Base-by-base conservation (phyloP, 257 asterid genomes). In the Ligustrum vulgare region DNA sequence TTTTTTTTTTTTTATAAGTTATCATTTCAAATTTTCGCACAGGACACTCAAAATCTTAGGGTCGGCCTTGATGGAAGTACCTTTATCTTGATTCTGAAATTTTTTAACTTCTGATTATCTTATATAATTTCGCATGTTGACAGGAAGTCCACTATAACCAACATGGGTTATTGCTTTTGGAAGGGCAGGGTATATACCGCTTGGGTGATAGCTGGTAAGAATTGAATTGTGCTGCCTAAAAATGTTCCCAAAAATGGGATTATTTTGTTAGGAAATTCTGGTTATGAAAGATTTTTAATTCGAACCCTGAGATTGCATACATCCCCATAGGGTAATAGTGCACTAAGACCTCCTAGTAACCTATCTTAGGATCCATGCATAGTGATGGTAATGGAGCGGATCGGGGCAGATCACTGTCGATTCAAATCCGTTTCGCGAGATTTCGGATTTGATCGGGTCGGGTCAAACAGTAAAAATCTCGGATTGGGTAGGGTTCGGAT, bases 101-200 rank as follows among this genome's bases (percentile, higher is more conserved):
- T 16, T 28, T n/a, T 16, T 18, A 71, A 37, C 51, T 0, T 45
- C 31, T n/a, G 28, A 18, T 4, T 28, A 2, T 34, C 3, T 75
- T 12, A 54, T 35, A n/a, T 23, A 69, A 68, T 81, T 74, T 82
- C 73, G 66, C 75, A 22, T 78, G 15, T 81, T 75, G 45, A 76
- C 92, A 92, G 99, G 99, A 95, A 81, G 92, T 94, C 71, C 99
- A 95, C 83, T 93, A 93, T 75, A 91, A 93, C 80, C 98, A 92
- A 86, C 99, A 95, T 12, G 99, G 99, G 34, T 73, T 95, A 78
- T 75, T 95, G 87, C 95, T 95, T 72, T 85, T 93, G 87, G 99
- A 93, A 77, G 99, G 99, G 67, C 97, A 89, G 81, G 99, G 99
- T 74, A 81, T 95, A 51, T 95, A 95, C 86, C 96, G 99, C 67